Base-by-base conservation (phyloP, 352 stramenopile species). In the Pythium rhizo-oryzae region DNA sequence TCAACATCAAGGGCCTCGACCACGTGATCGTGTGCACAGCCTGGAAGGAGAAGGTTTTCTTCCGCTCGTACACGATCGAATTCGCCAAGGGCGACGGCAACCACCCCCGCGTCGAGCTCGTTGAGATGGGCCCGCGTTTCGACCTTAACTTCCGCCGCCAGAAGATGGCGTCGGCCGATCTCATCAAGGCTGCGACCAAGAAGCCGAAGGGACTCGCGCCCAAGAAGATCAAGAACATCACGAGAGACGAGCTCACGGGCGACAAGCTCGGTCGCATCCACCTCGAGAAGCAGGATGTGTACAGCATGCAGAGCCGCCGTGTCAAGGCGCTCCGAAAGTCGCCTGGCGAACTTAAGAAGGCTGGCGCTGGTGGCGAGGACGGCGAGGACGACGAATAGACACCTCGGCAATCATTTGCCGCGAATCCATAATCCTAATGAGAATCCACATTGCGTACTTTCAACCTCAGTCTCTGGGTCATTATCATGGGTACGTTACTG, bases 201-300 rank as follows among this genome's bases (percentile, higher is more conserved):
- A 98, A 97, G 69, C 85, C 90, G 12, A 97, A 96, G 82, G 90
- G 85, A 55, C 71, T 97, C 52, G 88, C 94, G 56, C 79, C 90
- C 24, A 99, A 98, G 82, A 99, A 99, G 89, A 91, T 98, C 76
- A 99, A 99, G 89, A 98, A 98, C 76, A 98, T 99, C 73, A 96
- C 97, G 75, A 81, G 82, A 76, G 97, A 98, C 66, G 98, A 99
- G 74, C 80, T 98, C 54, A 99, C 99, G 78, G 97, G 97, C 71
- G 97, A 99, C 82, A 99, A 98, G 73, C 79, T 99, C 65, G 98
- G 97, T 67, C 92, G 96, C 69, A 92, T 99, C 81, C 98, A 99
- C 86, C 84, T 99, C 62, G 96, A 99, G 49, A 95, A 92, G 73
- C 97, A 99, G 82, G 93, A 99, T 82, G 89, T 99, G 69, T 97